Percentiles rank a stretch among this genome's conserved stretches.
Conservation (phyloP, 2,329 filamentous ascomycete species). For the Davidsoniella neocaledoniae region DNA sequence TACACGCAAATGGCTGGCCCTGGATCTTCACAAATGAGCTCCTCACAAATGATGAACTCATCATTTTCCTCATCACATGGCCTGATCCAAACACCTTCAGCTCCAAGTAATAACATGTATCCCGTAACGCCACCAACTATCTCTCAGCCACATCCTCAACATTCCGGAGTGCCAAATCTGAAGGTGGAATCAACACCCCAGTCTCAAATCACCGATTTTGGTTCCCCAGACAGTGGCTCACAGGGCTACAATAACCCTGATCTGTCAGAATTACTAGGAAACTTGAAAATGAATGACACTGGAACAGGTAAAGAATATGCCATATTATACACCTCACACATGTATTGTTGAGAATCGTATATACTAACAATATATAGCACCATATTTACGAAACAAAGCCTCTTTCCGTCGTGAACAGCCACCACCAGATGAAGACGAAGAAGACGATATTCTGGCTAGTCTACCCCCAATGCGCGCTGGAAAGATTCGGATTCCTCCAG, state of each 20-base stretch:
- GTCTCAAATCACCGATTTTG: slow-evolving; percentile 4
- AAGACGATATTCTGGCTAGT: slow-evolving; percentile 55
- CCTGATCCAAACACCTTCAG: neutral
- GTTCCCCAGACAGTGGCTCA: slow-evolving; percentile 35
- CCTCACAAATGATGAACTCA: neutral
- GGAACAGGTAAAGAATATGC: slow-evolving; percentile 51
- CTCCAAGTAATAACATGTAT: slow-evolving; percentile 5
- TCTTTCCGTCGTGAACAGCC: slow-evolving; percentile 36
- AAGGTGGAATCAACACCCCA: slow-evolving; percentile 4
- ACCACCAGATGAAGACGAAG: slow-evolving; percentile 53
- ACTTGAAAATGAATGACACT: slow-evolving; percentile 71
- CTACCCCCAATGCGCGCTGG: slow-evolving; percentile 52
- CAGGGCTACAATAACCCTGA: slow-evolving; percentile 53
- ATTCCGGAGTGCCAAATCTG: slow-evolving; percentile 1
- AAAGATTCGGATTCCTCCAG: slow-evolving; percentile 74
- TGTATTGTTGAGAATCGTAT: neutral
- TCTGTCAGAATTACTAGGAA: slow-evolving; percentile 66
- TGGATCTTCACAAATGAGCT: neutral
- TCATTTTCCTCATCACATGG: neutral
- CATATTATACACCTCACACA: neutral
- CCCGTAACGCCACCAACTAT: slow-evolving; percentile 10
- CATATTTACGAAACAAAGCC: slow-evolving; percentile 58
- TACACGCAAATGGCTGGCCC: slow-evolving; percentile 24
- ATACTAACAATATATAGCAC: slow-evolving; percentile 34
- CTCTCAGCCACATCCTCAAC: slow-evolving; percentile 1